Percentiles rank a stretch among this genome's conserved stretches.
Evolutionary conservation across 129 eudicot genomes (phyloP).

Genomic region (Lonicera japonica): DNA sequence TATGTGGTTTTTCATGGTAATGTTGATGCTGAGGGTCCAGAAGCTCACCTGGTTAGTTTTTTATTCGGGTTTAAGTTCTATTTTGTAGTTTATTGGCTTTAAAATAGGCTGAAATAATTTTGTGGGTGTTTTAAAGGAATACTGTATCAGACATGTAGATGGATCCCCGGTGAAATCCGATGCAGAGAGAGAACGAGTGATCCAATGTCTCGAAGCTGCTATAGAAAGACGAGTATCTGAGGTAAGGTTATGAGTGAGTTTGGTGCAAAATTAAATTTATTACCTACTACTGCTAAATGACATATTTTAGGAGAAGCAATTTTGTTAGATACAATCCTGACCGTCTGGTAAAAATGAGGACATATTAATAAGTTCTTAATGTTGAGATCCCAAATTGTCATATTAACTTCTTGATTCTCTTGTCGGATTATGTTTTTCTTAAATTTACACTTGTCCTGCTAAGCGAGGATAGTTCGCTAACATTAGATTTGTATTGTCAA

Average conservation of each 20-base stretch:
- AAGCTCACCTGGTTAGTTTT: constrained; percentile 76
- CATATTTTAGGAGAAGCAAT: no score
- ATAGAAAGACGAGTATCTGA: constrained; percentile 93
- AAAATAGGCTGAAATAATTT: constrained; percentile 1
- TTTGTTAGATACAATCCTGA: no score
- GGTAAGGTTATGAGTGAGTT: constrained; percentile 33
- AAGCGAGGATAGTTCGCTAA: background rate
- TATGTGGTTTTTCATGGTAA: constrained; percentile 97
- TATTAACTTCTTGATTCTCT: background rate
- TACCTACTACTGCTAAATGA: no score
- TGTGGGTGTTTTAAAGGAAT: constrained; percentile 48
- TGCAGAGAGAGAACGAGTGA: constrained; percentile 91
- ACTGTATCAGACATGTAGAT: constrained; percentile 77
- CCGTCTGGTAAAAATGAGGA: no score
- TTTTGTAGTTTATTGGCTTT: background rate
- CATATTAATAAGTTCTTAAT: no score
- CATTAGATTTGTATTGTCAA: background rate
- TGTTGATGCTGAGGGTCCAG: constrained; percentile 81
- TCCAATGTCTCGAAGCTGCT: constrained; percentile 98
- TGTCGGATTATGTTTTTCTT: constrained; percentile 3
- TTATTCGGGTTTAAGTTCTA: background rate
- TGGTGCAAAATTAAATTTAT: no score
- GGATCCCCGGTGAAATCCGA: constrained; percentile 95
- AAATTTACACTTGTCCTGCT: background rate
- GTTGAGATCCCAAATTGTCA: background rate